These are phyloP conservation scores for Typha latifolia DNA, from an alignment of 176 grass and related monocot species.

Conservation along the genomic window DNA sequence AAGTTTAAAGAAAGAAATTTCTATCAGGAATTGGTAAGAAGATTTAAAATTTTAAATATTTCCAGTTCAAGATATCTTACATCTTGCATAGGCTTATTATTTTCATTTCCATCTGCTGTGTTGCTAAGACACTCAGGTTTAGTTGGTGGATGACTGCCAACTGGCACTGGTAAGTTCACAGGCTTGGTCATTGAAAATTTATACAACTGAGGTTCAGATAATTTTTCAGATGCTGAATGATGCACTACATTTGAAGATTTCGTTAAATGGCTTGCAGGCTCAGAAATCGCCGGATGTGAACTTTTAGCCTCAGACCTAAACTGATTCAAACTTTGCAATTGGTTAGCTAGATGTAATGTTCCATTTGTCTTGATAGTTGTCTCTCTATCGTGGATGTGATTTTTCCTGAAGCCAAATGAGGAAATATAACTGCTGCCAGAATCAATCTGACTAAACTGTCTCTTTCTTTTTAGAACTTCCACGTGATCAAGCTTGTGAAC, in stretches of 20 bases:
- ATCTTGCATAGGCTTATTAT: slow-evolving; percentile 37
- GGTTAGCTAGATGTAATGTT: slow-evolving; percentile 13
- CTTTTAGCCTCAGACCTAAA: slow-evolving; percentile 25
- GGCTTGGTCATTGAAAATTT: too few species aligned
- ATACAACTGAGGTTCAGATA: neutral
- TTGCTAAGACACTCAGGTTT: slow-evolving; percentile 30
- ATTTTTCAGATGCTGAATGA: slow-evolving; percentile 14
- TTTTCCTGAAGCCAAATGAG: slow-evolving; percentile 20
- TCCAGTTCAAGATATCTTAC: slow-evolving; percentile 17
- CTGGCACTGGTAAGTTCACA: neutral
- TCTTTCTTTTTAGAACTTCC: slow-evolving; percentile 36
- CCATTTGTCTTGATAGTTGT: slow-evolving; percentile 22
- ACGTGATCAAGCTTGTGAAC: neutral
- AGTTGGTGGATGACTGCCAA: slow-evolving; percentile 21
- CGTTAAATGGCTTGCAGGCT: slow-evolving; percentile 3
- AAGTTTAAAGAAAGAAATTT: slow-evolving; percentile 2
- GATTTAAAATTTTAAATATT: neutral
- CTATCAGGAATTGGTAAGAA: neutral
- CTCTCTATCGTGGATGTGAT: slow-evolving; percentile 28
- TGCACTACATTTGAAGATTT: slow-evolving; percentile 16
- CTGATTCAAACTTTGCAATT: slow-evolving; percentile 25
- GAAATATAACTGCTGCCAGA: slow-evolving; percentile 20
- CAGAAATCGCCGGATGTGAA: slow-evolving; percentile 20
- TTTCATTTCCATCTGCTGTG: slow-evolving; percentile 27
- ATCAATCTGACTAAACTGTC: slow-evolving; percentile 27